These are phyloP conservation scores for Diplodia sapinea DNA, from an alignment of 2,329 filamentous ascomycete genomes.

Conservation along the genomic window DNA sequence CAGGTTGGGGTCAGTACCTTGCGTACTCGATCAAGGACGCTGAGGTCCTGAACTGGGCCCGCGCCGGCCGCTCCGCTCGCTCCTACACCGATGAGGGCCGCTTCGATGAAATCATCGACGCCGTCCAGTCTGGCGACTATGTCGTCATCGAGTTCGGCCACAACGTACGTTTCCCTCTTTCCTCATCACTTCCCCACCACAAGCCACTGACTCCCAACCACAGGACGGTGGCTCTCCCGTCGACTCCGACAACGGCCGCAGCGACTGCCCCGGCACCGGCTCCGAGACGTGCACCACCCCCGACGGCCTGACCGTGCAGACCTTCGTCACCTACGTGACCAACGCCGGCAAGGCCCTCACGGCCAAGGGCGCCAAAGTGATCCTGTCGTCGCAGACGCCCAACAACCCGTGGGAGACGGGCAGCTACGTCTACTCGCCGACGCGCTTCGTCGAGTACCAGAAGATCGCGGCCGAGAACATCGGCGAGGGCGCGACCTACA, in stretches of 20 bases:
- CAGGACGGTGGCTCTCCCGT: conserved; percentile 58
- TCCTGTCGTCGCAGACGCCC: conserved; percentile 63
- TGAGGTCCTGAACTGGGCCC: conserved; percentile 64
- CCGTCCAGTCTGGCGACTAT: conserved; percentile 63
- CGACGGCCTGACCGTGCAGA: conserved; percentile 58
- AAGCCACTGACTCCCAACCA: conserved; percentile 1
- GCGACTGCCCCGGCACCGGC: conserved; percentile 62
- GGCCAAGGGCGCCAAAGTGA: conserved; percentile 61
- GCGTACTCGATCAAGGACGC: conserved; percentile 54
- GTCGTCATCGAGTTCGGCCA: conserved; percentile 73
- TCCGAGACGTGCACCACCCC: conserved; percentile 59
- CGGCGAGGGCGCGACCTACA: conserved; percentile 46
- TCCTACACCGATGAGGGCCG: conserved; percentile 69
- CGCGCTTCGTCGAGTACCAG: conserved; percentile 57
- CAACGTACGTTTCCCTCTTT: conserved; percentile 49
- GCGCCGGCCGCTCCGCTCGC: conserved; percentile 68
- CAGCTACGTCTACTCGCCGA: conserved; percentile 52
- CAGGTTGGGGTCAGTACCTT: conserved; percentile 67
- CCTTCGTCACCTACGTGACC: conserved; percentile 64
- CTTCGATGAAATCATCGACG: conserved; percentile 61
- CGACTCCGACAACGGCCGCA: conserved; percentile 63
- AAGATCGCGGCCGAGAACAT: conserved; percentile 21
- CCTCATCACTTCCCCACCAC: conserved; percentile 47
- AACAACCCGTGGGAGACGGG: conserved; percentile 66
- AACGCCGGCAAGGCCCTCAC: conserved; percentile 60